These are phyloP conservation scores for Penicillium sp. DNA, from an alignment of 2,329 filamentous ascomycete species.

Conservation along the genomic window DNA sequence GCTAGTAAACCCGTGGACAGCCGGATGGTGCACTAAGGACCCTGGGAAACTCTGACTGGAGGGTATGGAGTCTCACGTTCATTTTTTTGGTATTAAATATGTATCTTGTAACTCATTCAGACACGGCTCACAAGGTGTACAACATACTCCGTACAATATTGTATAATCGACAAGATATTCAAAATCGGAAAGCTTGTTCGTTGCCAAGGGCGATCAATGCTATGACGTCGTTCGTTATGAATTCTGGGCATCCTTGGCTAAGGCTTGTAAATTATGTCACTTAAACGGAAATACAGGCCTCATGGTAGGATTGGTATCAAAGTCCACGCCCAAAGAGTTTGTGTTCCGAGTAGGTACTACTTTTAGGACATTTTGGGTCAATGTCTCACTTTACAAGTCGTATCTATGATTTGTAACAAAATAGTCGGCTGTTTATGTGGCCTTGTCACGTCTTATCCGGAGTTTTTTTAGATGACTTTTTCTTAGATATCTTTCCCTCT, in stretches of 20 bases:
- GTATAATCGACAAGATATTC: not conserved
- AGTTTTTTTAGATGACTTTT: not conserved
- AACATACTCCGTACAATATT: not conserved
- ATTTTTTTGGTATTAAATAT: not conserved
- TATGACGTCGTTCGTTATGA: not conserved
- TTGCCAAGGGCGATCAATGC: constrained; percentile 10
- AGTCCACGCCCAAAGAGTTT: not conserved
- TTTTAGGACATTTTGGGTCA: too few relatives aligned
- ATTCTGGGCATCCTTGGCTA: constrained; percentile 3
- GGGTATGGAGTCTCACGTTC: not conserved
- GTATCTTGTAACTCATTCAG: not conserved
- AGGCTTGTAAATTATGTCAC: not conserved
- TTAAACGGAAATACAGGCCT: not conserved
- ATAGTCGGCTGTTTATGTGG: not conserved
- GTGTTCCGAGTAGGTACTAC: not conserved
- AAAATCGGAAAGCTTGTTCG: constrained; percentile 6
- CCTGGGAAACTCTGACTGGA: constrained; percentile 1
- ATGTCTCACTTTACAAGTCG: not conserved
- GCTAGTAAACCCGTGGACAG: constrained; percentile 3
- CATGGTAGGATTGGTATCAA: not conserved
- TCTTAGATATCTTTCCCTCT: not conserved
- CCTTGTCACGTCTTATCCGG: not conserved
- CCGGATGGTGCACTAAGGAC: not conserved
- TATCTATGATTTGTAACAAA: not conserved
- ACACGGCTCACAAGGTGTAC: not conserved